A percentile compares a stretch with the other conserved stretches of the same genome.
Evolutionary conservation across 75 land plant genomes (phyloP).

Genomic region (Selaginella tamariscina): DNA sequence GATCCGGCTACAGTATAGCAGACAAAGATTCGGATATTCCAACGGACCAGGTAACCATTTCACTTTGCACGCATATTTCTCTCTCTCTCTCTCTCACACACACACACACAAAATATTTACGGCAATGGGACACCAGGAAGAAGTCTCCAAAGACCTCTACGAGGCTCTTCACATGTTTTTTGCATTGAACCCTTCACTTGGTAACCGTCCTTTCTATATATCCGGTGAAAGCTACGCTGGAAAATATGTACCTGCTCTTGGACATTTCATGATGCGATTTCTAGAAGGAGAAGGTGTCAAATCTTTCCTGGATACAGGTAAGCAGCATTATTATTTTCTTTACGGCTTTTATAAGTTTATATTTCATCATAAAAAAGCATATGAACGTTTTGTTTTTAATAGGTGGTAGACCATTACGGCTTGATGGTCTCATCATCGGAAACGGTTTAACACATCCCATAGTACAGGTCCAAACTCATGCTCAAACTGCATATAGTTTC

Average conservation of each 20-base stretch:
- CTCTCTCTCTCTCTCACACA: too few relatives aligned
- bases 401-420: conserved; percentile 19
- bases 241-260: conserved; percentile 69
- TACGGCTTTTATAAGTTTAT: too few relatives aligned
- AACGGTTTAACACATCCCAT: conserved; percentile 72
- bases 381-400: too few relatives aligned
- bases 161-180: conserved; percentile 37
- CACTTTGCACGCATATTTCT: too few relatives aligned
- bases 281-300: too few relatives aligned
- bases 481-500: conserved; percentile 18
- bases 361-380: too few relatives aligned
- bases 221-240: conserved; percentile 86
- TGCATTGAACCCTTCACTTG: conserved; percentile 22
- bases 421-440: conserved; percentile 56
- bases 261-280: conserved; percentile 40
- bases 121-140: too few relatives aligned
- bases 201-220: conserved; percentile 43
- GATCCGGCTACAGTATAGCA: conserved; percentile 69
- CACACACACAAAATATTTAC: too few relatives aligned
- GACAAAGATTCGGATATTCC: conserved; percentile 39
- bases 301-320: not conserved
- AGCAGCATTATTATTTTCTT: too few relatives aligned
- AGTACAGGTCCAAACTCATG: conserved; percentile 26
- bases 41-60: conserved; percentile 29
- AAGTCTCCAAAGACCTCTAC: conserved; percentile 47